Evolutionary conservation across 805 yeast genomes (phyloP), one percentile per base, ranked within the genome.

Genomic region (Lachancea nothofagi): DNA sequence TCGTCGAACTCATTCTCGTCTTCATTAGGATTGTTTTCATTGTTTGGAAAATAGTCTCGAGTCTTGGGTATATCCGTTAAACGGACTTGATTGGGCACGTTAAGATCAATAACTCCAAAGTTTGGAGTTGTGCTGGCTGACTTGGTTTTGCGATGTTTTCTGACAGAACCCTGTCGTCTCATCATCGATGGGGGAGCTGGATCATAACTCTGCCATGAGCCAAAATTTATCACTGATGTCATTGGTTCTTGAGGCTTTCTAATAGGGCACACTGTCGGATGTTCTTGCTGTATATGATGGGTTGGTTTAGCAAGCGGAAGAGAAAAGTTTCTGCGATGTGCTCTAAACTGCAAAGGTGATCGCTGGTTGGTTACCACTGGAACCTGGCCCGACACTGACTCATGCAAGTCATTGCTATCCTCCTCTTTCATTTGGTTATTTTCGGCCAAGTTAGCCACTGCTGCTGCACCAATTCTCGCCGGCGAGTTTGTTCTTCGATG

Each of bases 391-490:
- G 38, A 13, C 8, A 20, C 20, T 3, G 31, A 15, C 22, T 17
- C 15, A 23, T 42, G 23, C 20, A 41, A 13, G 15, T 26, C 37
- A 17, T 32, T 13, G 3, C 26, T 14, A 5, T 48, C 54, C 41
- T 59, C 62, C 33, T 59, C 63, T 38, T 52, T 58, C 18, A 59
- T 39, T 2, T 35, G 38, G 6, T 47, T 48, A 6, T 51, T 45
- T 9, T 59, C 55, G 27, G 57, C 59, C 24, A 74, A 50, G 1
- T 67, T 65, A 0, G 85, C 81, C 1, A 81, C 83, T 1, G 87
- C 86, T 17, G 71, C 74, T 1, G 87, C 87, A 1, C 89, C 89
- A 8, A 80, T 70, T 49, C 77, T 78, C 1, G 86, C 83, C 0
- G 88, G 88, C 1, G 85, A 78, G 22, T 71, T 57, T 13, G 80